Conservation (phyloP, 345 rosid genomes). For the Schrenkiella parvula region DNA sequence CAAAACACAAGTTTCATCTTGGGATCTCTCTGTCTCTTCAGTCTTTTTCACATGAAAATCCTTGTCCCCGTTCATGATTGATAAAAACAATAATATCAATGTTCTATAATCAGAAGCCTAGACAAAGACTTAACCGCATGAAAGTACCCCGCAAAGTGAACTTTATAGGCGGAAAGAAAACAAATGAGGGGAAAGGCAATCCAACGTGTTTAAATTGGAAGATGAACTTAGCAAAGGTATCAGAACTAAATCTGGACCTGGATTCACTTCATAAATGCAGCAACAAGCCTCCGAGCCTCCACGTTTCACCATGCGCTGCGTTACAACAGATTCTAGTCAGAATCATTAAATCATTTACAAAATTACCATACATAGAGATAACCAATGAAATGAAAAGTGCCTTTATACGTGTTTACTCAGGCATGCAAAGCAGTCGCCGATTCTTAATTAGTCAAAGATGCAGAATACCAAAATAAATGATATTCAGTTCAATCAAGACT, state of each 20-base stretch:
- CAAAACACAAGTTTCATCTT: slow-evolving; percentile 27
- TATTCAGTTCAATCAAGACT: neutral
- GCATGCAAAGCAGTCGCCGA: neutral
- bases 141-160: neutral
- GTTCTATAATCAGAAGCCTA: neutral
- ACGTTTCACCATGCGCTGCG: slow-evolving; percentile 3
- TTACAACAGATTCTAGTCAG: slow-evolving; percentile 16
- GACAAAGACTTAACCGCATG: neutral
- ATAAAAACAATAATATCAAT: neutral
- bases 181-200: slow-evolving; percentile 7
- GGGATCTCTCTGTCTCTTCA: neutral
- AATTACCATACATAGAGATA: slow-evolving; percentile 11
- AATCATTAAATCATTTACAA: neutral
- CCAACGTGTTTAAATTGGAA: neutral
- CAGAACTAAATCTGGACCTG: slow-evolving; percentile 3
- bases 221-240: neutral
- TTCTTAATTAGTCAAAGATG: neutral
- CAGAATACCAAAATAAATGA: neutral
- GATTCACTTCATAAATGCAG: slow-evolving; percentile 11
- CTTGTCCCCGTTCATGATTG: slow-evolving; percentile 30
- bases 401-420: neutral
- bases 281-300: neutral
- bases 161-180: neutral
- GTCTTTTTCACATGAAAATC: slow-evolving; percentile 14
- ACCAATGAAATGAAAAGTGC: neutral